Percentiles rank a stretch among this genome's conserved stretches.
phyloP scores from a whole-genome alignment of 371 early-diverging fungal species.

The Actinomortierella wolfii region DNA sequence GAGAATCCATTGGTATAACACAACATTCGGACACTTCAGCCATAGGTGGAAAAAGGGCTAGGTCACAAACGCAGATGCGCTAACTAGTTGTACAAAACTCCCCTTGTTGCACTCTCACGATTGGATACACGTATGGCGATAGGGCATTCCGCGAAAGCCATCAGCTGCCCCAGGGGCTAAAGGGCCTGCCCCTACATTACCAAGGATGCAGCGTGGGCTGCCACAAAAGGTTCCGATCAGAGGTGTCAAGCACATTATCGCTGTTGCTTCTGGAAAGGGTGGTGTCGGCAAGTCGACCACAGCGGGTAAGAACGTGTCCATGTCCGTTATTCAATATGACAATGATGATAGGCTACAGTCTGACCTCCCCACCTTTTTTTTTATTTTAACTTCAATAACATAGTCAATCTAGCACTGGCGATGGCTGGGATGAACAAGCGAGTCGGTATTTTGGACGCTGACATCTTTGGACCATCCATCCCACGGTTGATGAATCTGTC shows the following conservation, averaged over 20 bases:
- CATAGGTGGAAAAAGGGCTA: too few species aligned
- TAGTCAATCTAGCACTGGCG: constrained; percentile 83
- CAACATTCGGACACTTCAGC: too few species aligned
- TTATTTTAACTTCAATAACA: constrained; percentile 5
- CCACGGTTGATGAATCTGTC: constrained; percentile 84
- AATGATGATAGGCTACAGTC: too few species aligned
- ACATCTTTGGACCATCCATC: constrained; percentile 91
- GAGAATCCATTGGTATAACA: constrained; percentile 67
- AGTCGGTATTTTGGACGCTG: constrained; percentile 89
- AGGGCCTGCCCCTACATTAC: constrained; percentile 54
- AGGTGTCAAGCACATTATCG: constrained; percentile 73
- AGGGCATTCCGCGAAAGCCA: constrained; percentile 35
- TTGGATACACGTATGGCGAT: background rate
- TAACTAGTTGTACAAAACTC: too few species aligned
- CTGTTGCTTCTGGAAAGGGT: constrained; percentile 90
- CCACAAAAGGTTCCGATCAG: constrained; percentile 69
- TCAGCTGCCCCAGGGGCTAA: constrained; percentile 23
- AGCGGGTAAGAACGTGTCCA: constrained; percentile 57
- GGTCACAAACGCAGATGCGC: too few species aligned
- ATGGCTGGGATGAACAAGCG: constrained; percentile 62
- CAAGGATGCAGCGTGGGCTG: constrained; percentile 66
- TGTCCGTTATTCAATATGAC: too few species aligned
- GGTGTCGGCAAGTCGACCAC: constrained; percentile 92
- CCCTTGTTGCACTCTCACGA: background rate
- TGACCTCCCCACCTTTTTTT: constrained; percentile 7